Base-by-base conservation (phyloP, 345 rosid species). In the Eucalyptus erythrocorys region DNA sequence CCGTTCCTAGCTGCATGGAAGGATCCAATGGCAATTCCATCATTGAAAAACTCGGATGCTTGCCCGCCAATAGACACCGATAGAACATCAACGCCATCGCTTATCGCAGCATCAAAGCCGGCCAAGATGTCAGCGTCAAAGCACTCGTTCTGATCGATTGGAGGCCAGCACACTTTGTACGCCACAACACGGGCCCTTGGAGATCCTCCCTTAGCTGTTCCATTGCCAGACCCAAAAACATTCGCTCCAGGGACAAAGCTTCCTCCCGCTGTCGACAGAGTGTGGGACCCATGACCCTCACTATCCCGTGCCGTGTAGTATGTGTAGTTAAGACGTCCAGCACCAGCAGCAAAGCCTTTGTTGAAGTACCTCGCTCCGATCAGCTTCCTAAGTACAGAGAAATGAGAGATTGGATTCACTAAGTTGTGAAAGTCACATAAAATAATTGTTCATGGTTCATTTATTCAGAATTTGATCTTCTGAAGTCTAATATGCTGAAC, bases 1-100 rank as follows among this genome's bases (percentile, higher is more conserved):
- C 92, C 93, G 6, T 88, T 84, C 86, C 87, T 86, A 32, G 90
- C 91, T 12, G 95, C 95, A 86, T 94, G 92, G 87, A 93, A 94
- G 4, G 94, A 48, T 17, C 92, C 95, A 37, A 94, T 93, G 11
- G 94, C 89, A 64, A 92, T 43, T 12, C 89, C 85, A 79, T 94
- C 93, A 4, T 53, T 4, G 85, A 88, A 86, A 86, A 87, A 92
- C 47, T 94, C 91, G 2, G 8, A 0, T 6, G 92, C 53, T 2
- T 1, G 30, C 7, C 89, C 92, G 2, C 95, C 94, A 4, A 94
- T 76, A 7, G 95, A 94, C 21, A 91, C 88, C 0, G 94, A 92
- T n/a, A 94, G 48, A 53, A 94, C 94, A 51, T 94, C 95, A 9
- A 91, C 94, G 3, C 94, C 94, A 64, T 94, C 95, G 12, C 55